phyloP scores from a whole-genome alignment of 2,329 filamentous ascomycete species.

The Tolypocladium amazonense region DNA sequence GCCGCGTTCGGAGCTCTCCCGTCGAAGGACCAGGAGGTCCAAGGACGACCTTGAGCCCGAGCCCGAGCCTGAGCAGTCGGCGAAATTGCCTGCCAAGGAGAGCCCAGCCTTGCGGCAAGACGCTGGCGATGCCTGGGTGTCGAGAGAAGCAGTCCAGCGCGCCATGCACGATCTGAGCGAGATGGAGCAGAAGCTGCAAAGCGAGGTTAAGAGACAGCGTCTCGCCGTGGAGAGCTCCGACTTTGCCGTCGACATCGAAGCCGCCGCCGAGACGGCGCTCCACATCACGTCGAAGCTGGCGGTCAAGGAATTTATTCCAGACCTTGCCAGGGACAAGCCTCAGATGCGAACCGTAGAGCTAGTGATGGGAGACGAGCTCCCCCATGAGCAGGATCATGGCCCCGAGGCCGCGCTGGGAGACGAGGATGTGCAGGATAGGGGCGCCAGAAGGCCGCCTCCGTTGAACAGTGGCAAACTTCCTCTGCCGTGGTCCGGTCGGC shows the following conservation, averaged over 20 bases:
- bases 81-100: neutral
- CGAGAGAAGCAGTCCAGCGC: conserved; percentile 20
- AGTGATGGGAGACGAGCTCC: neutral
- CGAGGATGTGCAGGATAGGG: conserved; percentile 20
- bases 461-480: conserved; percentile 78
- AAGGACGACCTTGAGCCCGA: conserved; percentile 1
- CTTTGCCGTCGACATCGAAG: conserved; percentile 6
- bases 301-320: neutral
- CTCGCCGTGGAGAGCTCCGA: conserved; percentile 32
- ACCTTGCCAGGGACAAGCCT: neutral
- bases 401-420: conserved; percentile 10
- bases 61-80: neutral
- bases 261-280: neutral
- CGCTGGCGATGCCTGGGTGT: neutral
- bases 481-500: conserved; percentile 77
- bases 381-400: neutral
- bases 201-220: conserved; percentile 33
- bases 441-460: conserved; percentile 51
- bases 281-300: neutral
- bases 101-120: neutral
- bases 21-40: conserved; percentile 15
- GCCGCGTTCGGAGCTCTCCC: conserved; percentile 9
- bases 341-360: neutral
- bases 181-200: conserved; percentile 37
- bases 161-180: conserved; percentile 34